Evolutionary conservation across 2,329 filamentous ascomycete species (phyloP), one percentile per base, ranked within the genome.

Genomic region (Nigrograna mackinnonii): DNA sequence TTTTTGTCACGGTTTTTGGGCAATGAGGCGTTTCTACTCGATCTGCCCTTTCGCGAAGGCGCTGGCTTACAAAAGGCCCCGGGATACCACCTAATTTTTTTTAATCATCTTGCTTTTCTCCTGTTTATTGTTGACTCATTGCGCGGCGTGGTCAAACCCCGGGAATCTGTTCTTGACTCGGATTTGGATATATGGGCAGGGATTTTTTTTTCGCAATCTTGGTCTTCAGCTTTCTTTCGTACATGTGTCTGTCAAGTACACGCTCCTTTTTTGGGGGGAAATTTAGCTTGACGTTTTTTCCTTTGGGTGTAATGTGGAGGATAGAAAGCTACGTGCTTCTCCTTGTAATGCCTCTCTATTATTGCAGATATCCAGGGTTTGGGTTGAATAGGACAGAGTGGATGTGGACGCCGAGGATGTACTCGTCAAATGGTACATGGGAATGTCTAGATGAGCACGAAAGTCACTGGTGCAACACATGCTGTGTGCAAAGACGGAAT

Each of bases 291-390:
- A 35, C 26, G 16, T 6, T 40, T 34, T 34, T 40, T 18, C 13
- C 20, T 7, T 22, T 14, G 38, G 28, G 26, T 28, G 13, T 17
- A 26, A 13, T 40, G 19, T 22, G 19, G 13, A 13, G n/a, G n/a
- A n/a, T n/a, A n/a, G n/a, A n/a, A n/a, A n/a, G n/a, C n/a, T n/a
- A n/a, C n/a, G n/a, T n/a, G n/a, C n/a, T n/a, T 5, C 38, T 40
- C 38, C 38, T 6, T 19, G 19, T 40, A 40, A 40, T 40, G 38
- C 35, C 38, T 40, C 38, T 40, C 38, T 40, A 22, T 40, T 40
- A 14, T 40, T 5, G 31, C n/a, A n/a, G n/a, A n/a, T n/a, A n/a
- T n/a, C n/a, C n/a, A n/a, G n/a, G n/a, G n/a, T n/a, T n/a, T n/a
- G n/a, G n/a, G n/a, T n/a, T n/a, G n/a, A n/a, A n/a, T n/a, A n/a